Evolutionary conservation across 257 asterid genomes (phyloP), one percentile per base, ranked within the genome.

Genomic region (Lycium ferocissimum): DNA sequence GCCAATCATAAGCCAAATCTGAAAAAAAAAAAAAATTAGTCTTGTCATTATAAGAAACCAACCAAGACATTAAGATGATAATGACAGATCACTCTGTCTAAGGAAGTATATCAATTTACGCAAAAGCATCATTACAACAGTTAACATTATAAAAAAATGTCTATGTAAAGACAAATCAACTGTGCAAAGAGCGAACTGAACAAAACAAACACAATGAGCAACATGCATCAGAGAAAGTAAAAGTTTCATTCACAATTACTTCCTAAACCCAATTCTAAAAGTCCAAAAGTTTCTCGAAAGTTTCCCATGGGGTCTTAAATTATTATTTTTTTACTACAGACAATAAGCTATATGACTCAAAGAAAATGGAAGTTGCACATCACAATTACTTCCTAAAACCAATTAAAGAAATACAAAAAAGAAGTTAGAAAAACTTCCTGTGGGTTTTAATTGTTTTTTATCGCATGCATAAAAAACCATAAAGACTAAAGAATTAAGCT

Each of bases 1-100:
- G 93, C 98, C 99, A 95, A 89, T 89, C 88, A 82, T 91, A 89
- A 87, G 98, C 92, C 89, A 96, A 91, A 92, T 94, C 98, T 96
- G 79, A 86, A 87, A 51, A 81, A 17, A 87, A 82, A 62, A 51
- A 88, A 80, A 37, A 79, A 78, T n/a, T 86, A 54, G 22, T 83
- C 87, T 80, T 83, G 78, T 81, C 81, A 83, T 81, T 20, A 71
- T 58, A 88, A 61, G 67, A 53, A 26, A 35, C 33, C 82, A 40
- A 9, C 43, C 65, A 66, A 49, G 37, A 63, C 15, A 73, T 59
- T 17, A 63, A 66, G 13, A 47, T 13, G 63, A 83, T 26, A 83
- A 47, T 70, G 66, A 20, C 18, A 54, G 5, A 6, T 14, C 14
- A 51, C 82, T 26, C 63, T 26, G 45, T 78, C 22, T 8, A 78